Base-by-base conservation (phyloP, 2,329 filamentous ascomycete genomes). In the Truncatella angustata region DNA sequence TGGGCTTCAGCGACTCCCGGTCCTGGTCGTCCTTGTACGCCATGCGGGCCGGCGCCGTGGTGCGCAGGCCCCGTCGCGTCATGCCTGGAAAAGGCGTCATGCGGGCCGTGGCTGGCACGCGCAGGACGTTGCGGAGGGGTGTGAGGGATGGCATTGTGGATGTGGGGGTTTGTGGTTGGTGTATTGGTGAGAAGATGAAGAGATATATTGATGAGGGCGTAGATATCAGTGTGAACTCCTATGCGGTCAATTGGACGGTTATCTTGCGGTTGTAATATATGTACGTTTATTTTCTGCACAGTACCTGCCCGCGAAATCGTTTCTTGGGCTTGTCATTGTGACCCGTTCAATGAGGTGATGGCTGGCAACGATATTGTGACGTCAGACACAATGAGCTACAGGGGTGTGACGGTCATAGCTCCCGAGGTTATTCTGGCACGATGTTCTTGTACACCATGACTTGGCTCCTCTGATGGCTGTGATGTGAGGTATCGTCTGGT, bases 1-100 rank as follows among this genome's bases (percentile, higher is more conserved):
- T 76, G 0, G 87, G 84, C 53, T 87, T 81, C 30, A 95, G 77
- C 3, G 77, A 77, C 56, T 86, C 78, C 48, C 83, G 80, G 63
- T 86, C 78, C 58, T 79, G 75, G 47, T 73, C 68, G 60, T 80
- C 72, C 56, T 82, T 82, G 66, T 79, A 79, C 4, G 77, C 65
- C 4, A 56, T 37, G 7, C 58, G 56, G 11, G 58, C 30, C 20
- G 53, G 39, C 2, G 65, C 16, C 0, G 70, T 66, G 28, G 62
- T 59, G 60, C 73, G 71, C 40, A 73, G 67, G 16, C 60, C 57
- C 3, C 68, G 66, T 23, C 53, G 26, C 26, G 37, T 4, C 9
- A 28, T 26, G 34, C 46, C 21, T 12, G 39, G 23, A 23, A 52
- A 32, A 23, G 57, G 39, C 20, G 50, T 20, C 34, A 44, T 30